These are phyloP conservation scores for Trypanosoma grayi DNA, from an alignment of 208 protist species.

Conservation along the genomic window DNA sequence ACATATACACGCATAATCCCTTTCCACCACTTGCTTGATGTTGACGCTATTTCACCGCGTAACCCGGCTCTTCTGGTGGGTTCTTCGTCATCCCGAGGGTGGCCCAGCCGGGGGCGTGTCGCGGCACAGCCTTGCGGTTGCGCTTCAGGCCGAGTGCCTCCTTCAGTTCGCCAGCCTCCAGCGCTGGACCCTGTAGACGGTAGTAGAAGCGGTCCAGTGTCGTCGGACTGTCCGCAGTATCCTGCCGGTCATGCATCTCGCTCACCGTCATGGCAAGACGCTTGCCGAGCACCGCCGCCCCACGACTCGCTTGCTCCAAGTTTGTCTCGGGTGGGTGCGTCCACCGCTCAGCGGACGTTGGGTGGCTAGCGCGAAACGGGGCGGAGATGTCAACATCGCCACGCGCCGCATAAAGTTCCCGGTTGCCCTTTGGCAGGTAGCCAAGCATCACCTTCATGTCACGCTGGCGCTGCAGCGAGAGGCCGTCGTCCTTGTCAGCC, in stretches of 20 bases:
- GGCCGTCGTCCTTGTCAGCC: slow-evolving; percentile 84
- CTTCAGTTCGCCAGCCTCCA: slow-evolving; percentile 86
- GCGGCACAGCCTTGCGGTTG: slow-evolving; percentile 57
- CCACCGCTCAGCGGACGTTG: slow-evolving; percentile 69
- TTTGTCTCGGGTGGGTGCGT: slow-evolving; percentile 76
- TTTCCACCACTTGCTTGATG: neutral
- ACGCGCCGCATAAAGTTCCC: slow-evolving; percentile 79
- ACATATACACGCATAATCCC: slow-evolving; percentile 2
- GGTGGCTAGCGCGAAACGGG: slow-evolving; percentile 82
- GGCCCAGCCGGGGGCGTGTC: slow-evolving; percentile 59
- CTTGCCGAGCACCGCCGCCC: slow-evolving; percentile 75
- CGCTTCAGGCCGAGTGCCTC: slow-evolving; percentile 85
- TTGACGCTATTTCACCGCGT: slow-evolving; percentile 32
- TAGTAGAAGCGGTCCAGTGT: slow-evolving; percentile 87
- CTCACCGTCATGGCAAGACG: slow-evolving; percentile 79
- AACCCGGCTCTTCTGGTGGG: slow-evolving; percentile 20
- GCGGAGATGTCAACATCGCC: slow-evolving; percentile 80
- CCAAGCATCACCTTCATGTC: slow-evolving; percentile 86
- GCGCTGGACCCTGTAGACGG: slow-evolving; percentile 62
- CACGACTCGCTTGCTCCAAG: slow-evolving; percentile 79
- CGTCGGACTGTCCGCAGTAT: slow-evolving; percentile 77
- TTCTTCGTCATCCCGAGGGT: slow-evolving; percentile 57
- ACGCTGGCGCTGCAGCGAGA: slow-evolving; percentile 84
- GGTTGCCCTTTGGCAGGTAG: slow-evolving; percentile 85
- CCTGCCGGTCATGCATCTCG: slow-evolving; percentile 85